Percentiles rank a stretch among this genome's conserved stretches.
Conservation (phyloP, 495 filamentous ascomycete genomes). For the Xeromyces bisporus region DNA sequence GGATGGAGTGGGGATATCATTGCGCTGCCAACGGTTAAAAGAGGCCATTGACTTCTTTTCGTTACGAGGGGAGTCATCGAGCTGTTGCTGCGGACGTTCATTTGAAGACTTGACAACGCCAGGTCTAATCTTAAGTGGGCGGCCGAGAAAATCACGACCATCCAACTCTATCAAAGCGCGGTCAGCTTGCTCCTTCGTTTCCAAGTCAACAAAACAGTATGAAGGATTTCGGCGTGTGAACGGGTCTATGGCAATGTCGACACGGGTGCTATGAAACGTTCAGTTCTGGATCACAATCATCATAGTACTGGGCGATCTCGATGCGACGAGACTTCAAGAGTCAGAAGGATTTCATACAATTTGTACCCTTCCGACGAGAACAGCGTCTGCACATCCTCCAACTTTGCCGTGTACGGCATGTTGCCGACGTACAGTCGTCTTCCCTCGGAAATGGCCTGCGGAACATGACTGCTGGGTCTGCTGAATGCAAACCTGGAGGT, state of each 20-base stretch:
- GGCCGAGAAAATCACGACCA: slow-evolving; percentile 34
- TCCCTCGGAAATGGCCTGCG: slow-evolving; percentile 25
- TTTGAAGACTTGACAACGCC: slow-evolving; percentile 31
- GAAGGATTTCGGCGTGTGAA: slow-evolving; percentile 52
- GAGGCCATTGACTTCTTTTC: slow-evolving; percentile 10
- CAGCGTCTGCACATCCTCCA: slow-evolving; percentile 41
- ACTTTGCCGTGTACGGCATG: slow-evolving; percentile 45
- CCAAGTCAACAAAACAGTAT: slow-evolving; percentile 54
- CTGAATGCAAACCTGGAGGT: slow-evolving; percentile 23
- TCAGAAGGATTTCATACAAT: slow-evolving; percentile 18
- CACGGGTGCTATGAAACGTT: slow-evolving; percentile 31
- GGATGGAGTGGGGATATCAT: slow-evolving; percentile 9
- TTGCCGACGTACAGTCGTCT: slow-evolving; percentile 49
- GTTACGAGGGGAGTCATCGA: slow-evolving; percentile 9
- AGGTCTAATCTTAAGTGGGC: slow-evolving; percentile 43
- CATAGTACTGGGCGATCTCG: not conserved
- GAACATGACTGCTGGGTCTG: slow-evolving; percentile 19
- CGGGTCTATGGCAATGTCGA: slow-evolving; percentile 51
- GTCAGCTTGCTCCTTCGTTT: slow-evolving; percentile 37
- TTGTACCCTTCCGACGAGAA: slow-evolving; percentile 31
- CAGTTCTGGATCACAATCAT: slow-evolving; percentile 4
- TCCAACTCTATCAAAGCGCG: slow-evolving; percentile 36
- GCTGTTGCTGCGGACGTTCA: slow-evolving; percentile 10
- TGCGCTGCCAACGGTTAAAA: slow-evolving; percentile 23
- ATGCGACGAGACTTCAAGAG: not conserved